Evolutionary conservation across 108 stramenopile genomes (phyloP), one percentile per base, ranked within the genome.

Genomic region (Nitzschia inconspicua): DNA sequence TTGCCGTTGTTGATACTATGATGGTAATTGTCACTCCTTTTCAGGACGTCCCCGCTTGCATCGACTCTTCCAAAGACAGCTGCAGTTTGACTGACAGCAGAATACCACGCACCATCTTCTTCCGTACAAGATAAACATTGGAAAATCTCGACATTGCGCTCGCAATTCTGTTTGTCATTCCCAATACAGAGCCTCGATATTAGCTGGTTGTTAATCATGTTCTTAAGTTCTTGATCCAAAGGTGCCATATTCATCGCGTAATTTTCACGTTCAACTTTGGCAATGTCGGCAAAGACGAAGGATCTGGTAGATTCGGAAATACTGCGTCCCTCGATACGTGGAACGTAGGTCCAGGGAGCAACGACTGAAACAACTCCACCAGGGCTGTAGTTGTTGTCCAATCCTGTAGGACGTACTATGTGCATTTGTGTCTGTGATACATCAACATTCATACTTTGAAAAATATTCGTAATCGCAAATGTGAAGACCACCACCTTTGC

Each of bases 261-360:
- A 19, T 65, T 52, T 8, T 28, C 30, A 19, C n/a, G n/a, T 13
- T 36, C 34, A 22, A 65, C 25, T 22, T 29, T 22, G 8, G 39
- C 22, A 9, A 51, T 29, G 32, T 65, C 51, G 5, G 51, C 35
- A 40, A 65, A 65, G 19, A 65, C 52, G 34, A 65, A 65, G 14
- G 63, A 65, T 44, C 63, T n/a, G n/a, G n/a, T n/a, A n/a, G n/a
- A n/a, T n/a, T n/a, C 63, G n/a, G n/a, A n/a, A n/a, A n/a, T n/a
- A 20, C 29, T 14, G 29, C 19, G 44, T n/a, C n/a, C n/a, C n/a
- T n/a, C n/a, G n/a, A n/a, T n/a, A 20, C n/a, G 40, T 8, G 8
- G 26, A 29, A 43, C 53, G 8, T 6, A n/a, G 51, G 63, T 65
- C 63, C 63, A 65, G 1, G 63, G 63, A 30, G 63, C 63, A 28